These are phyloP conservation scores for Elongisporangium anandrum DNA, from an alignment of 352 stramenopile genomes.

Conservation along the genomic window DNA sequence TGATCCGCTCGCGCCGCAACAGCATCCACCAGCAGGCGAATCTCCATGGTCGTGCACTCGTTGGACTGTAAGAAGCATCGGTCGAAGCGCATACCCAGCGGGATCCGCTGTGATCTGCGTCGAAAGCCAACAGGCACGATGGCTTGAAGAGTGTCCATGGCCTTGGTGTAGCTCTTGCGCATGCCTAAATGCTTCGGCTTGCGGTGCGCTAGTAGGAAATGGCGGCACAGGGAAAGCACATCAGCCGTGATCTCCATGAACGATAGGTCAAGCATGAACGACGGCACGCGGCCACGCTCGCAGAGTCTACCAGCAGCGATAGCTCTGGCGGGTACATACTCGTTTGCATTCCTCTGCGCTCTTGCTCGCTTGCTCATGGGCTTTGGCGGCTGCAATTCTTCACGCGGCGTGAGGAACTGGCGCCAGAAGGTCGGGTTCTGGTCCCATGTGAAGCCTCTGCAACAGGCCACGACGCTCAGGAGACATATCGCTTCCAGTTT, in stretches of 20 bases:
- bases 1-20: neutral
- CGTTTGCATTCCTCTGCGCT: neutral
- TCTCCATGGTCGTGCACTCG: neutral
- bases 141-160: conserved; percentile 17
- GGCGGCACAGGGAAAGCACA: conserved; percentile 18
- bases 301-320: neutral
- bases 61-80: conserved; percentile 7
- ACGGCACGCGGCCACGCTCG: conserved; percentile 9
- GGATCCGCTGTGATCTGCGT: conserved; percentile 4
- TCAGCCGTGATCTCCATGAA: conserved; percentile 21
- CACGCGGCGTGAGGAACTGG: conserved; percentile 1
- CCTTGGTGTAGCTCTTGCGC: conserved; percentile 19
- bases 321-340: neutral
- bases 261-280: conserved; percentile 36
- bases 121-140: conserved; percentile 4
- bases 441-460: conserved; percentile 21
- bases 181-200: conserved; percentile 14
- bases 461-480: conserved; percentile 19
- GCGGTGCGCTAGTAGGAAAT: conserved; percentile 15
- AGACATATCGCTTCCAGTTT: conserved; percentile 20
- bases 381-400: neutral
- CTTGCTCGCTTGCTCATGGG: neutral
- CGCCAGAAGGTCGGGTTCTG: conserved; percentile 30
- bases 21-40: neutral
- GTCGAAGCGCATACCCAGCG: conserved; percentile 27